Percentiles rank a stretch among this genome's conserved stretches.
Evolutionary conservation across 495 filamentous ascomycete genomes (phyloP).

Genomic region (Mycothermus thermophilus): DNA sequence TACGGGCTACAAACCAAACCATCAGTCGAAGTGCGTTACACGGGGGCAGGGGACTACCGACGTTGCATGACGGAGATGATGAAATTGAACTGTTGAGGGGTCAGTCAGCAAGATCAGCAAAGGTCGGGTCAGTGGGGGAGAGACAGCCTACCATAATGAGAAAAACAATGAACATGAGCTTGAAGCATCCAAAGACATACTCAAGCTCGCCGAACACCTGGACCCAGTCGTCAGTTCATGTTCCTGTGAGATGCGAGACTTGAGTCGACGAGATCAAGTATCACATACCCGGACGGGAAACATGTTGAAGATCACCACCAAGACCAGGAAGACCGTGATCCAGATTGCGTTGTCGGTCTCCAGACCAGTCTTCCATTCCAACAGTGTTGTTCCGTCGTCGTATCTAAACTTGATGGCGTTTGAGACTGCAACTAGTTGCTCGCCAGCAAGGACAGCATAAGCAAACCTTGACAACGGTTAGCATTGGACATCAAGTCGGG

Average conservation of each 20-base stretch:
- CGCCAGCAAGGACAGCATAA: slow-evolving; percentile 25
- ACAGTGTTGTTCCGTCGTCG: slow-evolving; percentile 24
- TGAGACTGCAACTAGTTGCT: slow-evolving; percentile 32
- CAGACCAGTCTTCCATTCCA: slow-evolving; percentile 24
- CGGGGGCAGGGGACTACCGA: slow-evolving; percentile 11
- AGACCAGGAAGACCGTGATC: slow-evolving; percentile 26
- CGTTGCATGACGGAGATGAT: slow-evolving; percentile 19
- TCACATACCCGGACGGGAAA: slow-evolving; percentile 30
- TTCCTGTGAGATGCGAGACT: too few relatives aligned
- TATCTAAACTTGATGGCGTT: slow-evolving; percentile 32
- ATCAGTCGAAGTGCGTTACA: neutral
- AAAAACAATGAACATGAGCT: slow-evolving; percentile 32
- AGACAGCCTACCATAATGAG: slow-evolving; percentile 22
- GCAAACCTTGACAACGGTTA: slow-evolving; percentile 24
- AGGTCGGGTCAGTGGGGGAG: too few relatives aligned
- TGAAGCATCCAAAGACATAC: slow-evolving; percentile 33
- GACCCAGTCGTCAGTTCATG: too few relatives aligned
- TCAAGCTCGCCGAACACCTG: slow-evolving; percentile 35
- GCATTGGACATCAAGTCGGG: neutral
- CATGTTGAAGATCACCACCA: slow-evolving; percentile 29
- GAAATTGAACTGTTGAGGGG: slow-evolving; percentile 19
- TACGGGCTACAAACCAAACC: slow-evolving; percentile 10
- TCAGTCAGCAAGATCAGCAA: neutral
- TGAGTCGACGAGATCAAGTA: too few relatives aligned
- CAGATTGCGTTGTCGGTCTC: slow-evolving; percentile 29